Conservation (phyloP, 352 stramenopile species). For the Pythium aphanidermatum region DNA sequence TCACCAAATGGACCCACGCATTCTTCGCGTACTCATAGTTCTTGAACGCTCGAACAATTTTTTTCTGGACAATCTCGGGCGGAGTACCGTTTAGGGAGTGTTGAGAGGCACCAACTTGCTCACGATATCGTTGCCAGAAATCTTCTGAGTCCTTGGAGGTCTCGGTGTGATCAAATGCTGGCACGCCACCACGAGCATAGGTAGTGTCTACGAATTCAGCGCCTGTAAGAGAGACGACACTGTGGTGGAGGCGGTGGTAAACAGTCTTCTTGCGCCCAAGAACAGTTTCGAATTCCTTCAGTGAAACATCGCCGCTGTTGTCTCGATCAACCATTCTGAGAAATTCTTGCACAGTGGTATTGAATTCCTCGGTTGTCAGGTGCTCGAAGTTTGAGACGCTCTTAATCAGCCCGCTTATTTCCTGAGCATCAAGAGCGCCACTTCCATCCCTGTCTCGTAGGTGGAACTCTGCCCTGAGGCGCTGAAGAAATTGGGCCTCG, state of each 20-base stretch:
- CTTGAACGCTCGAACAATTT: constrained; percentile 82
- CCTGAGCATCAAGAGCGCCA: constrained; percentile 57
- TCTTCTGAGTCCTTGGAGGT: too few species aligned
- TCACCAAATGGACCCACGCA: constrained; percentile 76
- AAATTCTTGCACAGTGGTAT: constrained; percentile 70
- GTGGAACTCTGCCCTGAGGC: constrained; percentile 70
- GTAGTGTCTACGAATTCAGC: constrained; percentile 69
- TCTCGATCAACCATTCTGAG: constrained; percentile 75
- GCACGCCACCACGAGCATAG: constrained; percentile 65
- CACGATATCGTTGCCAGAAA: constrained; percentile 77
- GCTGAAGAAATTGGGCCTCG: constrained; percentile 64
- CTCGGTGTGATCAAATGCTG: too few species aligned
- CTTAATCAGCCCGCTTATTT: constrained; percentile 60
- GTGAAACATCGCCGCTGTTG: constrained; percentile 72
- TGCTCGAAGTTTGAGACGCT: constrained; percentile 63
- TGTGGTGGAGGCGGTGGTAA: constrained; percentile 57
- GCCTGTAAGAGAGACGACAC: constrained; percentile 61
- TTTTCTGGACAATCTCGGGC: constrained; percentile 66
- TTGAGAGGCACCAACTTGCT: constrained; percentile 51
- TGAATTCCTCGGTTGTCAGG: constrained; percentile 71
- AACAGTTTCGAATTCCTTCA: constrained; percentile 77
- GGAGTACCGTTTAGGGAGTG: constrained; percentile 55
- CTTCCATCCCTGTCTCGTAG: constrained; percentile 65
- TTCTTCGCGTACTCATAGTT: constrained; percentile 87
- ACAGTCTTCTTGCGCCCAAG: constrained; percentile 63